phyloP scores from a whole-genome alignment of 139 green algal species.

The Picochlorum sp. region DNA sequence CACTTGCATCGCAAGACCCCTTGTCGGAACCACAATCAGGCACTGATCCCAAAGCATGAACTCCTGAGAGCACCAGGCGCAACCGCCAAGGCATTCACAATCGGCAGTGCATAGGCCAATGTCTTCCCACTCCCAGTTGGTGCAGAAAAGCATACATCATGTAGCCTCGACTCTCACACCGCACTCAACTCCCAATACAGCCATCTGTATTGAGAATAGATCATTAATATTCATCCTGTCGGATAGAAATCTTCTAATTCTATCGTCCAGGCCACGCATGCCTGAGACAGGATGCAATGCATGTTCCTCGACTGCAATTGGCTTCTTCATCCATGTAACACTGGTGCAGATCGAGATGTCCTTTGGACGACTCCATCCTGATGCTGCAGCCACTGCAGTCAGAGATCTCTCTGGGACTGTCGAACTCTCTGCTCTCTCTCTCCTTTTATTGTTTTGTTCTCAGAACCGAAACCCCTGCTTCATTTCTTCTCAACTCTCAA shows the following conservation, averaged over 20 bases:
- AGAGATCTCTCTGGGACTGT: too few relatives aligned
- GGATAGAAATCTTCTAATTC: constrained; percentile 28
- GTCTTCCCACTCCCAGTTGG: constrained; percentile 88
- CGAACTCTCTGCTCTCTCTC: too few relatives aligned
- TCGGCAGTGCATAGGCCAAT: constrained; percentile 72
- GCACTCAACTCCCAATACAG: constrained; percentile 60
- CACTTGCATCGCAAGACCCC: constrained; percentile 72
- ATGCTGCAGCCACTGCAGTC: too few relatives aligned
- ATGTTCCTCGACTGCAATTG: constrained; percentile 44
- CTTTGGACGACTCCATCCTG: too few relatives aligned
- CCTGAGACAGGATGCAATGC: constrained; percentile 32
- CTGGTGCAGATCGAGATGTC: constrained; percentile 7
- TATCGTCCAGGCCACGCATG: constrained; percentile 44
- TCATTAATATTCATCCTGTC: constrained; percentile 36
- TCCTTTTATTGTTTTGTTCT: too few relatives aligned
- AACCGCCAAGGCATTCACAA: constrained; percentile 52
- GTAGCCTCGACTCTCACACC: constrained; percentile 50
- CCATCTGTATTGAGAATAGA: constrained; percentile 74
- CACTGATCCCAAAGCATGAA: constrained; percentile 29
- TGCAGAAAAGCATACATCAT: constrained; percentile 80
- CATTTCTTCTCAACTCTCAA: too few relatives aligned
- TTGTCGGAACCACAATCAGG: constrained; percentile 72
- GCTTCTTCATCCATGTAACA: constrained; percentile 81
- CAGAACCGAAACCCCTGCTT: too few relatives aligned
- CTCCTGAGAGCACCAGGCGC: background rate